phyloP scores from a whole-genome alignment of 2,329 filamentous ascomycete species.

The Neofusicoccum sp. region DNA sequence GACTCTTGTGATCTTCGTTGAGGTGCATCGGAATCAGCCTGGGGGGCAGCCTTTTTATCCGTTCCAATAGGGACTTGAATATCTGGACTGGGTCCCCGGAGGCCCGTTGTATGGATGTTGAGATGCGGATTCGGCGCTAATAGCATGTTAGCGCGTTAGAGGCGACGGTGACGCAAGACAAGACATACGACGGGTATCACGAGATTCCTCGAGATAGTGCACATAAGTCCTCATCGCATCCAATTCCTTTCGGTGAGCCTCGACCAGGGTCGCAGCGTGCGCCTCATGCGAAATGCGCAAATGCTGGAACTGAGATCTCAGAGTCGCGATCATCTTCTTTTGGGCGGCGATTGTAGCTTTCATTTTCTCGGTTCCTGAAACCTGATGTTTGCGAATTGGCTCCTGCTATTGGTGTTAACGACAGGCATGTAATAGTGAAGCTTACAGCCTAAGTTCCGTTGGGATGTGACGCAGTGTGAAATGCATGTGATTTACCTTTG shows the following conservation, averaged over 20 bases:
- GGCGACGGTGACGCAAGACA: too few species aligned
- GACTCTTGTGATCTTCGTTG: not conserved
- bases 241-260: slow-evolving; percentile 44
- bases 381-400: slow-evolving; percentile 1
- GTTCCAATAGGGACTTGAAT: not conserved
- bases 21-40: not conserved
- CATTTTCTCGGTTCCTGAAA: slow-evolving; percentile 28
- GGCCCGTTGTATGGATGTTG: not conserved
- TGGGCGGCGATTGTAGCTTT: slow-evolving; percentile 35
- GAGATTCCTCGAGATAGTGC: slow-evolving; percentile 39
- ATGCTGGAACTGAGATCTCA: slow-evolving; percentile 39
- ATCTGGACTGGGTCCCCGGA: not conserved
- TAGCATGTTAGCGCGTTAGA: not conserved
- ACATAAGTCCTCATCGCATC: slow-evolving; percentile 43
- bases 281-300: slow-evolving; percentile 44
- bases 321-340: slow-evolving; percentile 35
- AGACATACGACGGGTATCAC: slow-evolving; percentile 21
- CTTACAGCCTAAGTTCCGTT: not conserved
- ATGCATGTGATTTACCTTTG: slow-evolving; percentile 17
- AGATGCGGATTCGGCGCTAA: not conserved
- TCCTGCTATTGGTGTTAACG: slow-evolving; percentile 3
- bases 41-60: not conserved
- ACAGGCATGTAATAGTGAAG: not conserved
- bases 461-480: not conserved
- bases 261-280: slow-evolving; percentile 39